Percentiles rank a stretch among this genome's conserved stretches.
These are phyloP conservation scores for Globisporangium recalcitrans DNA, from an alignment of 352 stramenopile species.

Conservation along the genomic window DNA sequence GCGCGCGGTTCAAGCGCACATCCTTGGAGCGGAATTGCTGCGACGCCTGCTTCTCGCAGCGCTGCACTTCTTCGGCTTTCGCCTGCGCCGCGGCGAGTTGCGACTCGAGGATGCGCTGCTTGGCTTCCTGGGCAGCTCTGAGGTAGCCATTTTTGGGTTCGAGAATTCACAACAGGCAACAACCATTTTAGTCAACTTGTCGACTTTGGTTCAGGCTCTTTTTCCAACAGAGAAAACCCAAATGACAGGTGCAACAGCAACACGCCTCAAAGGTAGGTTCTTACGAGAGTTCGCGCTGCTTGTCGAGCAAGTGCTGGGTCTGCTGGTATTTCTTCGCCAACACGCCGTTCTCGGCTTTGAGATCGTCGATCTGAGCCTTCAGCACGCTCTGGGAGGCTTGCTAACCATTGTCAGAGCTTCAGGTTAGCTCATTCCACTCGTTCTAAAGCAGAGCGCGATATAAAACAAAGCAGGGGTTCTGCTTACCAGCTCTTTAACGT, in stretches of 20 bases:
- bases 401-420: conserved; percentile 15
- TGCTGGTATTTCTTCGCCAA: conserved; percentile 60
- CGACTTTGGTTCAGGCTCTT: background rate
- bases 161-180: background rate
- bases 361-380: conserved; percentile 39
- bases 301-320: conserved; percentile 64
- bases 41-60: conserved; percentile 52
- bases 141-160: background rate
- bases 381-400: conserved; percentile 29
- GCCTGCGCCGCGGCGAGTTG: conserved; percentile 47
- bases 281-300: conserved; percentile 69
- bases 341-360: conserved; percentile 39
- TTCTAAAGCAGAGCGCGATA: no score
- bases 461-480: no score
- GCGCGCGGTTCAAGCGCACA: conserved; percentile 65
- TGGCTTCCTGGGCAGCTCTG: conserved; percentile 60
- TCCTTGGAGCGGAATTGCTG: conserved; percentile 79
- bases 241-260: no score
- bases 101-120: conserved; percentile 66
- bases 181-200: background rate
- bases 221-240: background rate
- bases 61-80: conserved; percentile 47
- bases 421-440: no score
- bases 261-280: no score
- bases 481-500: conserved; percentile 46